Base-by-base conservation (phyloP, 2,329 filamentous ascomycete genomes). In the Botrytis medusae region DNA sequence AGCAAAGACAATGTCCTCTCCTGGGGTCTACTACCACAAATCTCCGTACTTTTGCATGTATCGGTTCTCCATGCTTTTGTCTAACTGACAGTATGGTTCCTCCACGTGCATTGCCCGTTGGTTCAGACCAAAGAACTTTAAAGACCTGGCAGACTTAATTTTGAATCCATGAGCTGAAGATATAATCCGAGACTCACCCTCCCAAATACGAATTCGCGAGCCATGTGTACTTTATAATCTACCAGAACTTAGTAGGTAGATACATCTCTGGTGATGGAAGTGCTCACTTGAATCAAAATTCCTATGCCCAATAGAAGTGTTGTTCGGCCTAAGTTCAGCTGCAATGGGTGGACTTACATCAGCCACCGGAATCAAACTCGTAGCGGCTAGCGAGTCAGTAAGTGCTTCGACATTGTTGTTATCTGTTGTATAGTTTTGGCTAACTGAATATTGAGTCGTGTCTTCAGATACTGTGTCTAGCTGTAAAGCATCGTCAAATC, bases 91-190 rank as follows among this genome's bases (percentile, higher is more conserved):
- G 1, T 1, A 42, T 2, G 8, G 54, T 60, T 40, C 48, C 48
- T 6, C 54, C 67, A 25, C 16, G 16, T 57, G 14, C 67, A n/a
- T n/a, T 51, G 18, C 48, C 48, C 1, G 48, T 4, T 6, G 67
- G 67, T 5, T 60, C 67, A 60, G 67, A 59, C 67, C 67, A 69
- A 34, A 69, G 67, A 18, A 60, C 51, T 34, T 69, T 69, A 7
- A 69, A 69, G 51, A 69, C n/a, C 67, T 69, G n/a, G n/a, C n/a
- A n/a, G n/a, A n/a, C n/a, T n/a, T n/a, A n/a, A n/a, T n/a, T n/a
- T n/a, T n/a, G n/a, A n/a, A n/a, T n/a, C n/a, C n/a, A n/a, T n/a
- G n/a, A n/a, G n/a, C n/a, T n/a, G n/a, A n/a, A n/a, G n/a, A n/a
- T n/a, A n/a, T n/a, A n/a, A n/a, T n/a, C n/a, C n/a, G n/a, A n/a